phyloP scores from a whole-genome alignment of 768 basidiomycete genomes.

The Phlegmacium glaucopus region DNA sequence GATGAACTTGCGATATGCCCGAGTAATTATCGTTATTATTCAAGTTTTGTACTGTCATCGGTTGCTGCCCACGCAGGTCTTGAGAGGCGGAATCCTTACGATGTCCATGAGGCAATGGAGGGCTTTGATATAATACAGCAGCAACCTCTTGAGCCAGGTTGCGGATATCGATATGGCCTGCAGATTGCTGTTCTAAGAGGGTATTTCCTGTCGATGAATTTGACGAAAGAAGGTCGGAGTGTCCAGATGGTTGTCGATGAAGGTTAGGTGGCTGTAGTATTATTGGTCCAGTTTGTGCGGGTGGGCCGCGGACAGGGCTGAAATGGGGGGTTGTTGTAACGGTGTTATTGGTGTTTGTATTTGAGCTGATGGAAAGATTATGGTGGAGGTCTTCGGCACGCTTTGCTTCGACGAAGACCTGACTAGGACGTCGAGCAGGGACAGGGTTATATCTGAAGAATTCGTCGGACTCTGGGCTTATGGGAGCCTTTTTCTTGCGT shows the following conservation, averaged over 20 bases:
- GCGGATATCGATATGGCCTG: constrained; percentile 8
- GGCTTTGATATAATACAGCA: constrained; percentile 7
- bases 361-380: background rate
- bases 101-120: background rate
- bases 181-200: no score
- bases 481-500: background rate
- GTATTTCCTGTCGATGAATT: no score
- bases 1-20: background rate
- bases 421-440: constrained; percentile 2
- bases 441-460: constrained; percentile 16
- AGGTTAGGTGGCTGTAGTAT: no score
- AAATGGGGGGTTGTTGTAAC: background rate
- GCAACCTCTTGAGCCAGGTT: constrained; percentile 15
- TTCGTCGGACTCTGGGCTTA: background rate
- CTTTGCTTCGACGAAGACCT: constrained; percentile 8
- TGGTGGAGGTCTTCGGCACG: background rate
- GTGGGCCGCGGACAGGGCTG: no score
- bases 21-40: background rate
- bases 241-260: no score
- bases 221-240: no score
- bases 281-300: no score
- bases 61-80: background rate
- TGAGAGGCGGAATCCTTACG: background rate
- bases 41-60: background rate
- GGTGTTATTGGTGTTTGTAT: no score